A percentile compares a stretch with the other conserved stretches of the same genome.
These are phyloP conservation scores for Cyberlindnera bimundalis DNA, from an alignment of 805 yeast genomes.

Conservation along the genomic window DNA sequence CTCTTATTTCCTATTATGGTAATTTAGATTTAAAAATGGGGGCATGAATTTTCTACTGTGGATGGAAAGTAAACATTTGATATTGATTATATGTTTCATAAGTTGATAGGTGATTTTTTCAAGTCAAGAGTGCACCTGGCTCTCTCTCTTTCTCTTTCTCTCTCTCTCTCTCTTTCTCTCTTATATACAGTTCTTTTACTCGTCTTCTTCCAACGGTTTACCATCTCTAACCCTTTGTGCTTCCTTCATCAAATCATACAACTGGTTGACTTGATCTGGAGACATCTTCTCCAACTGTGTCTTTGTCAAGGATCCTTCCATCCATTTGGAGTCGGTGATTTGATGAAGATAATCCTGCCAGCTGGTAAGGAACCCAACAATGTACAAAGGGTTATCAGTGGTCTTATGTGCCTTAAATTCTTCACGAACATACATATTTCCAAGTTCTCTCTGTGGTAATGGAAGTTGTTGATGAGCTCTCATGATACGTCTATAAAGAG, in stretches of 20 bases:
- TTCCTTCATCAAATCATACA: constrained; percentile 76
- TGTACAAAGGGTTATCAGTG: constrained; percentile 86
- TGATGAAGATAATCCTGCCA: constrained; percentile 84
- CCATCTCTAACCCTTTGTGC: constrained; percentile 34
- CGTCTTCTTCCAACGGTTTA: constrained; percentile 5
- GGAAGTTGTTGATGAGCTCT: constrained; percentile 78
- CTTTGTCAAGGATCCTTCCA: constrained; percentile 56
- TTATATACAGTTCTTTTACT: not conserved
- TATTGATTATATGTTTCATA: no score
- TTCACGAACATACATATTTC: constrained; percentile 83
- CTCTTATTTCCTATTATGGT: no score
- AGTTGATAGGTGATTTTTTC: no score
- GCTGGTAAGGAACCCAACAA: constrained; percentile 86
- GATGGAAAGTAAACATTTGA: no score
- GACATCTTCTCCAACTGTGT: constrained; percentile 76
- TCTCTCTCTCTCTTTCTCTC: no score
- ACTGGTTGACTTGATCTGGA: constrained; percentile 84
- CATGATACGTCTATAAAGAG: constrained; percentile 72
- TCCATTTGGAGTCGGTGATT: constrained; percentile 63
- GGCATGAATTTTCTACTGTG: no score
- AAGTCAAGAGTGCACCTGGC: no score
- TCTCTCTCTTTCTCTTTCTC: no score
- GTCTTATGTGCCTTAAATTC: constrained; percentile 84
- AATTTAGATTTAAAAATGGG: no score
- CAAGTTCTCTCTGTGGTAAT: constrained; percentile 65